Percentiles rank a stretch among this genome's conserved stretches.
phyloP scores from a whole-genome alignment of 345 rosid species.

The Camelina hispida region DNA sequence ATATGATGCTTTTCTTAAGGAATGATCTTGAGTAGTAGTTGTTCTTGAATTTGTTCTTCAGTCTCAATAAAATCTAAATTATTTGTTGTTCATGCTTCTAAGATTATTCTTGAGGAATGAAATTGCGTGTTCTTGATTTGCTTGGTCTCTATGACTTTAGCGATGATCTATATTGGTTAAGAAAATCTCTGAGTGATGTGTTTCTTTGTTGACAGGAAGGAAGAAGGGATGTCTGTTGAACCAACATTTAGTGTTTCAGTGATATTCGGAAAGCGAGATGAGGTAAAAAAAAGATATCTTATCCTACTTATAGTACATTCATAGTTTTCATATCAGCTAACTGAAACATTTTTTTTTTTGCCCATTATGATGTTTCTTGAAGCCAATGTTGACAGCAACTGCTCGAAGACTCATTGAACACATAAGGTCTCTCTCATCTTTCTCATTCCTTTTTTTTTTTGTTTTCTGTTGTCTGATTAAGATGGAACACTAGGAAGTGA shows the following conservation, averaged over 20 bases:
- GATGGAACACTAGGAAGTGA: conserved; percentile 20
- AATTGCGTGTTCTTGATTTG: neutral
- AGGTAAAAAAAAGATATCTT: conserved; percentile 50
- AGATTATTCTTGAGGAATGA: neutral
- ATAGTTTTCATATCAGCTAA: neutral
- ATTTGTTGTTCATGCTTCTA: neutral
- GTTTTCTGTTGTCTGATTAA: neutral
- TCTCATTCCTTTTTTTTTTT: neutral
- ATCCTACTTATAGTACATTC: neutral
- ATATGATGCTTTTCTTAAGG: neutral
- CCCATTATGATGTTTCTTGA: conserved; percentile 31
- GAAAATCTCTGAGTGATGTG: neutral
- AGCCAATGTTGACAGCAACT: conserved; percentile 86
- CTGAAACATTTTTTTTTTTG: neutral
- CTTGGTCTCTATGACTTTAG: neutral
- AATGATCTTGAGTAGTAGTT: neutral
- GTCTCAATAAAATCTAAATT: neutral
- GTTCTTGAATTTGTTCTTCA: neutral
- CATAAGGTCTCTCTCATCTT: conserved; percentile 59
- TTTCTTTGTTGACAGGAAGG: conserved; percentile 63
- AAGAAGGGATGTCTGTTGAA: conserved; percentile 74
- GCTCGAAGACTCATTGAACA: conserved; percentile 87
- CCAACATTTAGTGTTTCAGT: conserved; percentile 86
- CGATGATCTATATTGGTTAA: neutral
- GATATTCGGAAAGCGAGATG: conserved; percentile 89